Evolutionary conservation across 768 basidiomycete species (phyloP).

Genomic region (Boletus reticuloceps): DNA sequence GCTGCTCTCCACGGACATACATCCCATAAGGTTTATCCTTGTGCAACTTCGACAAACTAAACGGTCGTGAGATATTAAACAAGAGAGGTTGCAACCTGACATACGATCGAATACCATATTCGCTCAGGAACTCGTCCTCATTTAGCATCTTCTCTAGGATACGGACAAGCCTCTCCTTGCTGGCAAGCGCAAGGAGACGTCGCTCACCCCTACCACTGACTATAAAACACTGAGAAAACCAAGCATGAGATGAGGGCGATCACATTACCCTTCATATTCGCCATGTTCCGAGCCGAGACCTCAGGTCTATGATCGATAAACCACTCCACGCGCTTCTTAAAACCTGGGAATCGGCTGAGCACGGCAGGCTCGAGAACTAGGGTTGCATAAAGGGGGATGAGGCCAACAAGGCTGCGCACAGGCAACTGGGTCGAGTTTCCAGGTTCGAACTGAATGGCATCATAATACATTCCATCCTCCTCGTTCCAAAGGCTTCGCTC

Average conservation of each 20-base stretch:
- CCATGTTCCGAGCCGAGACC: conserved; percentile 88
- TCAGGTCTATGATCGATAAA: conserved; percentile 92
- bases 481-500: conserved; percentile 93
- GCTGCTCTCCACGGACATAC: conserved; percentile 86
- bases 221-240: conserved; percentile 10
- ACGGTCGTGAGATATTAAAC: background rate
- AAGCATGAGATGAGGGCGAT: background rate
- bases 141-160: conserved; percentile 97
- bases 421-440: conserved; percentile 87
- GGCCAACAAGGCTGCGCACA: conserved; percentile 91
- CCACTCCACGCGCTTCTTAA: conserved; percentile 99
- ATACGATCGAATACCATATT: conserved; percentile 93
- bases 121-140: conserved; percentile 94
- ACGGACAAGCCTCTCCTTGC: conserved; percentile 83
- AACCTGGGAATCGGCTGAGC: conserved; percentile 91
- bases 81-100: conserved; percentile 29
- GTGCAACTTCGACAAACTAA: conserved; percentile 86
- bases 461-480: conserved; percentile 97
- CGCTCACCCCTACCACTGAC: conserved; percentile 79
- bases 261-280: conserved; percentile 82
- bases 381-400: conserved; percentile 95
- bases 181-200: conserved; percentile 82
- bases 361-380: conserved; percentile 88
- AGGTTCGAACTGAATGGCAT: conserved; percentile 87
- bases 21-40: conserved; percentile 94